Conservation (phyloP, 495 filamentous ascomycete species). For the Podospora didyma region DNA sequence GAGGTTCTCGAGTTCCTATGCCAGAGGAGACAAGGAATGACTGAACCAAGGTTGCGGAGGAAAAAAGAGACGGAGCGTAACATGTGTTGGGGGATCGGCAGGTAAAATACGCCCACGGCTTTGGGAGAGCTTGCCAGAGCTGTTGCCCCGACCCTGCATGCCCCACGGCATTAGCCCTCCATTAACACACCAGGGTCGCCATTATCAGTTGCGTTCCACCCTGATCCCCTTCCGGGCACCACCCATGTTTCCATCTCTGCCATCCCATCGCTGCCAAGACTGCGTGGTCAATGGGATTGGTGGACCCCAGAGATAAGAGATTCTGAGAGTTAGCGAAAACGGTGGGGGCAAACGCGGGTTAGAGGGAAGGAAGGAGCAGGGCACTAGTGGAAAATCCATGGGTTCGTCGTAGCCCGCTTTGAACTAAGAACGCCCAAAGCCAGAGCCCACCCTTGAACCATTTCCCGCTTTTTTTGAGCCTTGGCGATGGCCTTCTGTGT, state of each 20-base stretch:
- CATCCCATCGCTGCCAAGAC: slow-evolving; percentile 12
- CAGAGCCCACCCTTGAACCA: not conserved
- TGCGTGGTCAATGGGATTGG: slow-evolving; percentile 10
- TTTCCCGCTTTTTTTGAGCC: not conserved
- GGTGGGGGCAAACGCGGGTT: slow-evolving; percentile 13
- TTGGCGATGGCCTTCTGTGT: not conserved
- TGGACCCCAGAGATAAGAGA: slow-evolving; percentile 21
- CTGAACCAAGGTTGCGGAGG: slow-evolving; percentile 12
- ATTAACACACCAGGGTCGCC: not conserved
- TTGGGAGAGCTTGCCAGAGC: not conserved
- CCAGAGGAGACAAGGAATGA: slow-evolving; percentile 6
- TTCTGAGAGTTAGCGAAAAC: slow-evolving; percentile 6
- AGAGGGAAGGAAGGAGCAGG: too few species aligned
- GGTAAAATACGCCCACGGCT: slow-evolving; percentile 21
- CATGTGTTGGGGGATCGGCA: slow-evolving; percentile 16
- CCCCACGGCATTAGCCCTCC: not conserved
- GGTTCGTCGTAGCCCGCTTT: too few species aligned
- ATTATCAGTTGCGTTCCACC: not conserved
- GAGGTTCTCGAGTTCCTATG: not conserved
- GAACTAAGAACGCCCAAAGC: not conserved
- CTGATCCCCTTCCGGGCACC: slow-evolving; percentile 19
- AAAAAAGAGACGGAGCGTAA: not conserved
- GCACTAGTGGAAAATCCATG: too few species aligned
- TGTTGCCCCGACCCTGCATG: not conserved
- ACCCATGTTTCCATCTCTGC: too few species aligned